A percentile compares a stretch with the other conserved stretches of the same genome.
Conservation (phyloP, 805 yeast species). For the Yarrowia keelungensis region DNA sequence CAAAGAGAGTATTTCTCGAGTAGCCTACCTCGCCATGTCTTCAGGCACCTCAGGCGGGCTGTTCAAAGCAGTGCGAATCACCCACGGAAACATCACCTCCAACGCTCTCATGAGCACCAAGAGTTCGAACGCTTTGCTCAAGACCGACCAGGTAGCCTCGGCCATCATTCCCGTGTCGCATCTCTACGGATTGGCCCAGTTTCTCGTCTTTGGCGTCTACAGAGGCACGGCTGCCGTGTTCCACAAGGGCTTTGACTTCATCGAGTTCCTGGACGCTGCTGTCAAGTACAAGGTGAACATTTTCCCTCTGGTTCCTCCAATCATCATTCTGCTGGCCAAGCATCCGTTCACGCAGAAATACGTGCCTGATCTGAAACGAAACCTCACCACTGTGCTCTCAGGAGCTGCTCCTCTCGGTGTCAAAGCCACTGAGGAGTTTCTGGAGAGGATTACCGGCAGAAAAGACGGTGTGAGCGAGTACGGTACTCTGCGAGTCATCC, state of each 20-base stretch:
- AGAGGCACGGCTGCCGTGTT: conserved; percentile 44
- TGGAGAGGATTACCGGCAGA: conserved; percentile 39
- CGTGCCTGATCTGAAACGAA: conserved; percentile 53
- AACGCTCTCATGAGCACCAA: conserved; percentile 54
- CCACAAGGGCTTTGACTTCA: conserved; percentile 50
- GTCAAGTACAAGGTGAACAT: conserved; percentile 50
- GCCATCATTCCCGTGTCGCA: conserved; percentile 50
- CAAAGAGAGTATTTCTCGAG: not conserved
- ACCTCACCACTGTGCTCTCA: conserved; percentile 52
- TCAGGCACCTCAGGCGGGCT: conserved; percentile 63
- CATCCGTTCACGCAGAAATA: conserved; percentile 55
- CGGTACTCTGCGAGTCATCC: conserved; percentile 27
- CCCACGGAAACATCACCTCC: conserved; percentile 61
- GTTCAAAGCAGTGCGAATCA: conserved; percentile 71
- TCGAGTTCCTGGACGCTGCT: conserved; percentile 46
- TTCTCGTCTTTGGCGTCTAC: conserved; percentile 44
- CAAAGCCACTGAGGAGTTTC: conserved; percentile 4
- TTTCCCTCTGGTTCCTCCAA: conserved; percentile 55
- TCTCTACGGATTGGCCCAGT: conserved; percentile 47
- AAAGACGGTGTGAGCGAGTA: not conserved
- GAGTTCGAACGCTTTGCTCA: conserved; percentile 41
- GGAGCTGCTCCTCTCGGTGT: conserved; percentile 59
- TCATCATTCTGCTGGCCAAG: conserved; percentile 56
- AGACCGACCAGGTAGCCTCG: conserved; percentile 4
- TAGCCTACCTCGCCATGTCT: conserved; percentile 48